A percentile compares a stretch with the other conserved stretches of the same genome.
Conservation (phyloP, 2,329 filamentous ascomycete species). For the Hypoxylon sp. region DNA sequence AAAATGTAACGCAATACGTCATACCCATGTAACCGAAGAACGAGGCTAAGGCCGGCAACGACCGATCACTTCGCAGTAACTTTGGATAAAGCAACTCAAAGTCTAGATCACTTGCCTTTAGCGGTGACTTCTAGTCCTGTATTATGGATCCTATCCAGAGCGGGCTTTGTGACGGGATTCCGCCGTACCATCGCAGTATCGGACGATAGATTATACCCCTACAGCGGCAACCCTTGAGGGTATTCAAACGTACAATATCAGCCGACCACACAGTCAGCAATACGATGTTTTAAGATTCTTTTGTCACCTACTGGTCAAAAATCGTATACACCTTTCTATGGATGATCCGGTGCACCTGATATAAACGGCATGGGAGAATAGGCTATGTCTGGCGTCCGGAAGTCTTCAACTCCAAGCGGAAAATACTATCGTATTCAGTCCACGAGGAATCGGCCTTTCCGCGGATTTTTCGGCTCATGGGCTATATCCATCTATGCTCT, state of each 20-base stretch:
- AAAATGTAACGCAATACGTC: slow-evolving; percentile 27
- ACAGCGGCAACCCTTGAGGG: neutral
- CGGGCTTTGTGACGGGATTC: neutral
- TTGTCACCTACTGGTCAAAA: neutral
- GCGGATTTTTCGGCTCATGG: neutral
- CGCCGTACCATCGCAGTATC: slow-evolving; percentile 10
- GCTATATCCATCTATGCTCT: neutral
- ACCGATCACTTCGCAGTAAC: neutral
- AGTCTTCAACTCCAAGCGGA: neutral
- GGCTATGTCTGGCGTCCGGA: neutral
- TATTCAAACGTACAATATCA: slow-evolving; percentile 12
- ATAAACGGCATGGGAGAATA: neutral
- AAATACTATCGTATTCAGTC: neutral
- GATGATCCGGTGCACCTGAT: neutral
- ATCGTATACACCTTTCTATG: neutral
- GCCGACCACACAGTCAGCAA: slow-evolving; percentile 31
- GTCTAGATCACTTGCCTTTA: neutral
- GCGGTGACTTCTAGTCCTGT: neutral
- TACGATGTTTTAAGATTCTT: slow-evolving; percentile 30
- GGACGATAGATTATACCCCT: neutral
- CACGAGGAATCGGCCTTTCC: neutral
- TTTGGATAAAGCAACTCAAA: neutral
- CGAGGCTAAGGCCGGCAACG: slow-evolving; percentile 5
- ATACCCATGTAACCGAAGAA: slow-evolving; percentile 4
- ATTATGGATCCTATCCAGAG: neutral